A percentile compares a stretch with the other conserved stretches of the same genome.
phyloP scores from a whole-genome alignment of 768 basidiomycete genomes.

The Polyporus arcularius region DNA sequence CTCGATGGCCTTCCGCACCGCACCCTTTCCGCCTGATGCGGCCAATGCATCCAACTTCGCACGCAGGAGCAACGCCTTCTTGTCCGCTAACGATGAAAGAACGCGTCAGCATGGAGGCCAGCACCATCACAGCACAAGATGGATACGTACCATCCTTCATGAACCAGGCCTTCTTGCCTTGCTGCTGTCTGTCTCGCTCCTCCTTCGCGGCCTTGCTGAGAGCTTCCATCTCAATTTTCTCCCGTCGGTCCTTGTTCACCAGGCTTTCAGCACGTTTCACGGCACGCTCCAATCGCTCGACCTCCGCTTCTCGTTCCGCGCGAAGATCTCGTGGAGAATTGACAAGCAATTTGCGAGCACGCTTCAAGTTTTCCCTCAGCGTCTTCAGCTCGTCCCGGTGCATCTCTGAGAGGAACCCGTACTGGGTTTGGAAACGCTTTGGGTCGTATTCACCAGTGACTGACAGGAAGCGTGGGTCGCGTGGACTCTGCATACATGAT shows the following conservation, averaged over 20 bases:
- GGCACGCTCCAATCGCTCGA: constrained; percentile 67
- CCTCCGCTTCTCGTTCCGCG: constrained; percentile 65
- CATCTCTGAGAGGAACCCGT: constrained; percentile 70
- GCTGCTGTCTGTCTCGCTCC: constrained; percentile 64
- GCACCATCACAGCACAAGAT: constrained; percentile 1
- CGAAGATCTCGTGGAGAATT: constrained; percentile 64
- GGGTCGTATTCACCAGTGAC: constrained; percentile 68
- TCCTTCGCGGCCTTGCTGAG: constrained; percentile 47
- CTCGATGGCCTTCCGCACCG: constrained; percentile 85
- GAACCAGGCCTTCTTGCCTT: constrained; percentile 84
- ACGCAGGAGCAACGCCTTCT: constrained; percentile 69
- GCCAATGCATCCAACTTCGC: constrained; percentile 82
- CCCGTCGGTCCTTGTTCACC: constrained; percentile 70
- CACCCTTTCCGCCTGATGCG: constrained; percentile 70
- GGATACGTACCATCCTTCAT: constrained; percentile 72
- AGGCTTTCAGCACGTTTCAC: constrained; percentile 76
- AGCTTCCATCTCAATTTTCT: constrained; percentile 71
- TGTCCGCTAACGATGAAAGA: constrained; percentile 57
- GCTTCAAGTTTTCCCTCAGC: constrained; percentile 64
- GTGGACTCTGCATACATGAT: constrained; percentile 52
- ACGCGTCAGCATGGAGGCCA: neutral
- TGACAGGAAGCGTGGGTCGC: constrained; percentile 86
- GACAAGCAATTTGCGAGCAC: constrained; percentile 62
- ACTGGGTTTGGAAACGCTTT: constrained; percentile 66
- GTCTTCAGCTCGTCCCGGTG: constrained; percentile 65